Base-by-base conservation (phyloP, 805 yeast species). In the Kockiozyma suomiensis region DNA sequence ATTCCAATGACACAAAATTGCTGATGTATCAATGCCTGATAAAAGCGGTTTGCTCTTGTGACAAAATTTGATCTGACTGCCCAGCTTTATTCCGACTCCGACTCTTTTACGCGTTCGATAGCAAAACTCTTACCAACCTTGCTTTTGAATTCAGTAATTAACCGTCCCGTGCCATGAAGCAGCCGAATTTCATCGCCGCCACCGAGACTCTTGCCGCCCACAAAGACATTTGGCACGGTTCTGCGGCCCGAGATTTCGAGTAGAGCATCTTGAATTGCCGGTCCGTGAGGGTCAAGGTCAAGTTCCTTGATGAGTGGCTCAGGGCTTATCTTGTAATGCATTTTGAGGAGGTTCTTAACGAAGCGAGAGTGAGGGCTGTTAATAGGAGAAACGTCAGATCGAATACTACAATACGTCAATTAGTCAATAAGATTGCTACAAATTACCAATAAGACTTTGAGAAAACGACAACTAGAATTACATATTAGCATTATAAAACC, bases 171-270 rank as follows among this genome's bases (percentile, higher is more conserved):
- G 21, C 79, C 76, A 69, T 89, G 91, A 58, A 90, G 75, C 35
- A 75, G 78, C 26, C 73, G 77, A 72, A 94, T 83, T 57, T 92
- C 97, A 72, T 90, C 97, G 42, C 84, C 83, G 2, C 99, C 99
- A 41, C 99, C 99, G 66, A 88, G 81, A 50, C 93, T 85, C 26
- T 81, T 72, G 7, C 88, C 87, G 57, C 85, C 87, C 55, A 93
- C 82, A 55, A 90, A 78, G 21, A 94, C 82, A 71, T 94, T 94
- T 26, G 99, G 99, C 13, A 94, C 99, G 0, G 98, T 93, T 30
- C 75, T 75, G 67, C 97, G 84, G 5, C 94, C 96, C 3, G 96
- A 84, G 58, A 80, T 73, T 52, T 79, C 77, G 17, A 80, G 86
- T 54, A 94, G 79, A 73, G 87, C 86, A 17, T 78, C 82, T 74